These are phyloP conservation scores for Lactuca sativa DNA, from an alignment of 129 eudicot genomes.

Conservation along the genomic window DNA sequence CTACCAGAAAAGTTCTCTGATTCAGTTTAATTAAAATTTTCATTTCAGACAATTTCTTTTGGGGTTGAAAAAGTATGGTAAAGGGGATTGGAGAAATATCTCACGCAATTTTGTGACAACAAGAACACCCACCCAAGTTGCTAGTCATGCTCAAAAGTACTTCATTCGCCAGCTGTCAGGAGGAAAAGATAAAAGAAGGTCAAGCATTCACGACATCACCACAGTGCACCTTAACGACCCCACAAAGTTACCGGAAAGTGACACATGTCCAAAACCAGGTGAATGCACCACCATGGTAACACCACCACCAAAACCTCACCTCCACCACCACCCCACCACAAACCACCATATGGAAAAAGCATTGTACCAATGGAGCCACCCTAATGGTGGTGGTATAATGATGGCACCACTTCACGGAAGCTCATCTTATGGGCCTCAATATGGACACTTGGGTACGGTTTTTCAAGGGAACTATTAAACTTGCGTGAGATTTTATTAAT, in stretches of 20 bases:
- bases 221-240: slow-evolving; percentile 56
- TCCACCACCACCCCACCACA: slow-evolving; percentile 21
- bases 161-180: slow-evolving; percentile 79
- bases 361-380: slow-evolving; percentile 35
- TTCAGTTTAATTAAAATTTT: slow-evolving; percentile 7
- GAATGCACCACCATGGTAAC: slow-evolving; percentile 19
- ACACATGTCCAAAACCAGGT: slow-evolving; percentile 21
- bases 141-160: slow-evolving; percentile 94
- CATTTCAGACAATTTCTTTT: slow-evolving; percentile 68
- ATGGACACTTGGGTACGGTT: slow-evolving; percentile 45
- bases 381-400: slow-evolving; percentile 34
- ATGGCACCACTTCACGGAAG: slow-evolving; percentile 37
- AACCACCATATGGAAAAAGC: slow-evolving; percentile 34
- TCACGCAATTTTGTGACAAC: slow-evolving; percentile 77
- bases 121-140: slow-evolving; percentile 90
- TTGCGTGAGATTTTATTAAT: not conserved
- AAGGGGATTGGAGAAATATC: slow-evolving; percentile 95
- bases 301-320: slow-evolving; percentile 27
- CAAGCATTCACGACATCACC: slow-evolving; percentile 91
- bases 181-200: slow-evolving; percentile 76
- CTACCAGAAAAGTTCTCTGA: slow-evolving; percentile 4
- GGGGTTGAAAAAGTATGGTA: slow-evolving; percentile 85
- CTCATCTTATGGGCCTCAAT: slow-evolving; percentile 41
- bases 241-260: slow-evolving; percentile 29
- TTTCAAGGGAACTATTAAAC: slow-evolving; percentile 41